These are phyloP conservation scores for Tulasnella sp. DNA, from an alignment of 768 basidiomycete genomes.

Conservation along the genomic window DNA sequence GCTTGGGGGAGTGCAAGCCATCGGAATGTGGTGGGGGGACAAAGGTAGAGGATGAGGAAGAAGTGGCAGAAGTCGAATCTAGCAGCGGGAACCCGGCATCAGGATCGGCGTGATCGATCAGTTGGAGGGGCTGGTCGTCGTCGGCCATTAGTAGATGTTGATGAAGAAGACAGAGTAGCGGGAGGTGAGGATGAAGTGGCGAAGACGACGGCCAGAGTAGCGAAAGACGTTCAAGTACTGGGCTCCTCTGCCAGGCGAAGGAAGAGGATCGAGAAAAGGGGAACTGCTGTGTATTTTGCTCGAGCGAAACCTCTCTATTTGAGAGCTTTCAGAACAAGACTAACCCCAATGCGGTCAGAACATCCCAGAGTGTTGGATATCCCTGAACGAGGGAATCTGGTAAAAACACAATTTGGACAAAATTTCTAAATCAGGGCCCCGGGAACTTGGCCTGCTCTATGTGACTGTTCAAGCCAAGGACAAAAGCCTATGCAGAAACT, in stretches of 20 bases:
- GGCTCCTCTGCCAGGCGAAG: not conserved
- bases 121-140: conserved; percentile 4
- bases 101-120: conserved; percentile 3
- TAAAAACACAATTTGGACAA: too few species aligned
- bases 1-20: conserved; percentile 40
- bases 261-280: conserved; percentile 1
- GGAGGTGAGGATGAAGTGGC: not conserved
- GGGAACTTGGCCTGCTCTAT: too few species aligned
- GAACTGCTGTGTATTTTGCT: conserved; percentile 1
- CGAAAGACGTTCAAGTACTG: conserved; percentile 1
- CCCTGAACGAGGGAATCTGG: too few species aligned
- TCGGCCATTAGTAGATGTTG: not conserved
- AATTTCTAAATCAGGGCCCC: too few species aligned
- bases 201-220: conserved; percentile 1
- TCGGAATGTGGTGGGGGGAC: conserved; percentile 34
- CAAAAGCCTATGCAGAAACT: too few species aligned
- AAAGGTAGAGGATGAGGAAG: not conserved
- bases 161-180: not conserved
- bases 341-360: too few species aligned
- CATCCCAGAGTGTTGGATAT: too few species aligned
- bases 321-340: too few species aligned
- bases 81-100: not conserved
- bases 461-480: too few species aligned
- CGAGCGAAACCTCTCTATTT: too few species aligned
- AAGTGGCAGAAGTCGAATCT: not conserved